A percentile compares a stretch with the other conserved stretches of the same genome.
These are phyloP conservation scores for Naganishia vishniacii DNA, from an alignment of 768 basidiomycete genomes.

Conservation along the genomic window DNA sequence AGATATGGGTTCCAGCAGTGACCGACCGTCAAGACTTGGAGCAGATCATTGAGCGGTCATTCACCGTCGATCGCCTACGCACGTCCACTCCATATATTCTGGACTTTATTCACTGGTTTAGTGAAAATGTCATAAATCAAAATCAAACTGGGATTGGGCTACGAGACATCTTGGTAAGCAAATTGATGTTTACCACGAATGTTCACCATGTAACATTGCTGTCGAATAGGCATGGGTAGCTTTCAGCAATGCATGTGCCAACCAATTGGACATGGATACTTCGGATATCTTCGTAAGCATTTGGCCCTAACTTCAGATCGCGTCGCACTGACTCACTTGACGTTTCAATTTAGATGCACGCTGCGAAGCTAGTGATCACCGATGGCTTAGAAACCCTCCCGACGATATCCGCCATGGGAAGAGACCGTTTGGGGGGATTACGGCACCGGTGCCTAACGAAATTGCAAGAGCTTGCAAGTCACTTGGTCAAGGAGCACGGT, in stretches of 20 bases:
- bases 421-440: constrained; percentile 58
- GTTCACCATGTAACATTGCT: constrained; percentile 4
- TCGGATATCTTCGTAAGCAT: constrained; percentile 64
- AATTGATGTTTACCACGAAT: constrained; percentile 35
- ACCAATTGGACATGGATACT: constrained; percentile 45
- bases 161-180: constrained; percentile 74
- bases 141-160: constrained; percentile 61
- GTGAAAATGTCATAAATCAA: constrained; percentile 57
- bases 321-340: constrained; percentile 30
- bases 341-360: constrained; percentile 94
- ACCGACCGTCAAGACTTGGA: constrained; percentile 66
- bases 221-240: constrained; percentile 73
- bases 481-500: not conserved
- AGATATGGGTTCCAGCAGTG: constrained; percentile 93
- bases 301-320: constrained; percentile 18
- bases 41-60: constrained; percentile 67
- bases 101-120: constrained; percentile 77
- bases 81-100: constrained; percentile 61
- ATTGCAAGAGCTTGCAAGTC: constrained; percentile 55
- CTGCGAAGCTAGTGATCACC: constrained; percentile 82
- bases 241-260: constrained; percentile 68
- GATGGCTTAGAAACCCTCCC: constrained; percentile 80
- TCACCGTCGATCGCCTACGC: constrained; percentile 58
- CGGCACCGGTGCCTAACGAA: constrained; percentile 58
- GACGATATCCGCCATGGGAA: constrained; percentile 63